These are phyloP conservation scores for Haematococcus lacustris DNA, from an alignment of 139 green algal genomes.

Conservation along the genomic window DNA sequence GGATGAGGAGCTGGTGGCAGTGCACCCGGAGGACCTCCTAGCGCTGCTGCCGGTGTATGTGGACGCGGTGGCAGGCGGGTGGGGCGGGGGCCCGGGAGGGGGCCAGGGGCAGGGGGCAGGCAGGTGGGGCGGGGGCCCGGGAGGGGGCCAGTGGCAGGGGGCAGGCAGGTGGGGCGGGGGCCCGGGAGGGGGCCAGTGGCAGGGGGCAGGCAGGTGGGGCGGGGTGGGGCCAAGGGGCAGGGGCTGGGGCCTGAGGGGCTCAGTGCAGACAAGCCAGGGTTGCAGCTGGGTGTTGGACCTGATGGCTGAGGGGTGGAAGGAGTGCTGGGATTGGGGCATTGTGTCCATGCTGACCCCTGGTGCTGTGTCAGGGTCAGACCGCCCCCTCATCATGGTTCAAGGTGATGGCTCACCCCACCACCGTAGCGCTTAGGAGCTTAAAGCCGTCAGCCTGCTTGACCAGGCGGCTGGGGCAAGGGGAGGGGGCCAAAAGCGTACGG, in stretches of 20 bases:
- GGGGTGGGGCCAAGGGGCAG: background rate
- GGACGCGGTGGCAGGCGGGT: constrained; percentile 1
- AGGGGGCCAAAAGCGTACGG: too few species aligned
- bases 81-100: too few species aligned
- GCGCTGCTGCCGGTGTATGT: background rate
- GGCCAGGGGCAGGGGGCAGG: background rate
- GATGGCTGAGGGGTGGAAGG: too few species aligned
- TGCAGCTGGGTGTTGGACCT: background rate
- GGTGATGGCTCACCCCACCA: too few species aligned
- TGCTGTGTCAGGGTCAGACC: too few species aligned
- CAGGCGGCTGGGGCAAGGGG: background rate
- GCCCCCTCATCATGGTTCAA: background rate
- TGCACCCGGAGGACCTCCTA: constrained; percentile 10
- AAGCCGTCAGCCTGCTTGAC: background rate
- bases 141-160: background rate
- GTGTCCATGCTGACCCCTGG: too few species aligned
- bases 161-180: background rate
- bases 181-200: background rate
- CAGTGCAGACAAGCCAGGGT: background rate
- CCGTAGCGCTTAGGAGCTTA: too few species aligned
- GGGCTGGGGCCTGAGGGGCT: background rate
- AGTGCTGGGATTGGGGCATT: too few species aligned
- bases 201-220: background rate
- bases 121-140: background rate
- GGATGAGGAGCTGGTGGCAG: background rate